phyloP scores from a whole-genome alignment of 352 stramenopile genomes.

The Phytophthora tubulina region DNA sequence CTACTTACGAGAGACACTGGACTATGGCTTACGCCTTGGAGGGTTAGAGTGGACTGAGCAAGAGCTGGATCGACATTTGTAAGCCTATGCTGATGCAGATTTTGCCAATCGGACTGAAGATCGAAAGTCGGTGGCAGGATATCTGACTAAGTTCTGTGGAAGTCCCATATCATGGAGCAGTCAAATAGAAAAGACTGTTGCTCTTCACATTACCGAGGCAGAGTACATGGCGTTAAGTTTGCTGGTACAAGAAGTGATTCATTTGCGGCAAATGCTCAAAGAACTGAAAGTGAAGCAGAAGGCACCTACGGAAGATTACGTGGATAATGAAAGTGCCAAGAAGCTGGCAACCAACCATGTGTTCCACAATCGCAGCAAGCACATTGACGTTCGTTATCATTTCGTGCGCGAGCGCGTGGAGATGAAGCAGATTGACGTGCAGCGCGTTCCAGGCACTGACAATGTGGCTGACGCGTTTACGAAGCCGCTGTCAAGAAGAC shows the following conservation, averaged over 20 bases:
- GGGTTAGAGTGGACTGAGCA: constrained; percentile 1
- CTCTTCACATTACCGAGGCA: constrained; percentile 17
- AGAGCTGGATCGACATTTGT: constrained; percentile 14
- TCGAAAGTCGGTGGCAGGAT: constrained; percentile 30
- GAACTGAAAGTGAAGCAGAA: constrained; percentile 25
- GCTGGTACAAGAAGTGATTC: constrained; percentile 34
- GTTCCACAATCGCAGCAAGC: constrained; percentile 32
- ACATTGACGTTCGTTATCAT: constrained; percentile 37
- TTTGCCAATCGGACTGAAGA: constrained; percentile 35
- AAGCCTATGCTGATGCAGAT: constrained; percentile 27
- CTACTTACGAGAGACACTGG: constrained; percentile 16
- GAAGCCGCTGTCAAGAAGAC: constrained; percentile 19
- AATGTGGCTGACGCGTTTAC: constrained; percentile 42
- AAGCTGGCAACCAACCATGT: constrained; percentile 33
- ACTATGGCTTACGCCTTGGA: constrained; percentile 16
- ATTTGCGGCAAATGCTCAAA: constrained; percentile 34
- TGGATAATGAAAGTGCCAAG: constrained; percentile 33
- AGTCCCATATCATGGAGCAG: constrained; percentile 32
- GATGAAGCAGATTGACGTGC: constrained; percentile 27
- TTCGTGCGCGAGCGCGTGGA: constrained; percentile 24
- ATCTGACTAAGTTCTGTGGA: constrained; percentile 29
- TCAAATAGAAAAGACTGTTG: constrained; percentile 36
- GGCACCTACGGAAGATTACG: constrained; percentile 23
- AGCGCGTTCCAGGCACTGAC: constrained; percentile 21
- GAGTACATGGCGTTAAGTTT: neutral